These are phyloP conservation scores for Suillus brevipes DNA, from an alignment of 768 basidiomycete species.

Conservation along the genomic window DNA sequence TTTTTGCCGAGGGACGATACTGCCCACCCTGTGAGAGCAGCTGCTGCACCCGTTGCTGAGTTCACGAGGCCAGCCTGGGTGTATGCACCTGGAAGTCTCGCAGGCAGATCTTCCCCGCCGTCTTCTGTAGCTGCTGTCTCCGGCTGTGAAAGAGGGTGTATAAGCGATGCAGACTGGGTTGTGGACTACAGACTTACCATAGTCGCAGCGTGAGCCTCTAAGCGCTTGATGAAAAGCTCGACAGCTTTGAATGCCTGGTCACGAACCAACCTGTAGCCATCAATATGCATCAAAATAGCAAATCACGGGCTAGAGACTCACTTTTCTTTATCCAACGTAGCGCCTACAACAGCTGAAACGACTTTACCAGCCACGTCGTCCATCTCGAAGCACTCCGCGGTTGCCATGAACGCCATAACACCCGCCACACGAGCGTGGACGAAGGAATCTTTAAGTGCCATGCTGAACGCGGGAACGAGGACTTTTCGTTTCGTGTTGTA, in stretches of 20 bases:
- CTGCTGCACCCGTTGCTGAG: conserved; percentile 88
- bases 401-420: conserved; percentile 94
- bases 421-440: conserved; percentile 93
- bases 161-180: not conserved
- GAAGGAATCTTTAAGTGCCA: conserved; percentile 87
- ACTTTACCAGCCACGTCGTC: conserved; percentile 91
- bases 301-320: conserved; percentile 34
- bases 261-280: conserved; percentile 68
- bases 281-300: not conserved
- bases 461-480: conserved; percentile 91
- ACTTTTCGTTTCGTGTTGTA: conserved; percentile 93
- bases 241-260: conserved; percentile 96
- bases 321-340: conserved; percentile 93
- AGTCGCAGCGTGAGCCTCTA: conserved; percentile 74
- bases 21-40: conserved; percentile 93
- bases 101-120: conserved; percentile 26
- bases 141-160: conserved; percentile 41
- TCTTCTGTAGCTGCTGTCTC: conserved; percentile 49
- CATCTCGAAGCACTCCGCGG: conserved; percentile 82
- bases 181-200: conserved; percentile 60
- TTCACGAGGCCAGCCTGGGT: conserved; percentile 57
- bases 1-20: conserved; percentile 87
- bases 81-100: conserved; percentile 32
- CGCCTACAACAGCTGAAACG: conserved; percentile 78
- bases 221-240: conserved; percentile 79